Conservation (phyloP, 140 eudicot species). For the Flaveria floridana region DNA sequence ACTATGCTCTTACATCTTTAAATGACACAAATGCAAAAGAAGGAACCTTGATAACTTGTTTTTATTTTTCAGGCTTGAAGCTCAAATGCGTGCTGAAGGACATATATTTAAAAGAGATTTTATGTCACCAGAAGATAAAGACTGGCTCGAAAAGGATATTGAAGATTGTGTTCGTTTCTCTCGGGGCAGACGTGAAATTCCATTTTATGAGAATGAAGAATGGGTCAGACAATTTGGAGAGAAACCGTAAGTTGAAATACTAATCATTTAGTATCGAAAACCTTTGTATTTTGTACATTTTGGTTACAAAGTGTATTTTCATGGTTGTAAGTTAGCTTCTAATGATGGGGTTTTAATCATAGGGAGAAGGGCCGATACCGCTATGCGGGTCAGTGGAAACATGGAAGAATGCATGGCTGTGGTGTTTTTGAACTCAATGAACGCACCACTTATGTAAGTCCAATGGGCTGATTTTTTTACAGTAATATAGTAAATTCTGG, state of each 20-base stretch:
- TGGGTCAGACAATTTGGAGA: slow-evolving; percentile 66
- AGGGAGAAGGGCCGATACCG: slow-evolving; percentile 97
- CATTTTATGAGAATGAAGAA: slow-evolving; percentile 71
- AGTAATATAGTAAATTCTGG: neutral
- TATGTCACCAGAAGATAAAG: slow-evolving; percentile 82
- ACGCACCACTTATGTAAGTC: slow-evolving; percentile 66
- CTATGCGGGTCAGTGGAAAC: slow-evolving; percentile 98
- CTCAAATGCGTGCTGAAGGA: slow-evolving; percentile 84
- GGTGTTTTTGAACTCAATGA: slow-evolving; percentile 94
- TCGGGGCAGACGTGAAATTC: slow-evolving; percentile 49
- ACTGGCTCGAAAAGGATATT: slow-evolving; percentile 92
- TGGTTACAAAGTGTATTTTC: neutral
- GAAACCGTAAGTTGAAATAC: slow-evolving; percentile 67
- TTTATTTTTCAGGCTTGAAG: slow-evolving; percentile 67
- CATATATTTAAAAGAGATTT: slow-evolving; percentile 67
- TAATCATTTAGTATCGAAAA: neutral
- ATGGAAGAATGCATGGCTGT: slow-evolving; percentile 95
- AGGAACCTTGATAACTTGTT: neutral
- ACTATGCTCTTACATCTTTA: slow-evolving; percentile 17
- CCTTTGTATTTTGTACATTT: neutral
- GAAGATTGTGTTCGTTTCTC: slow-evolving; percentile 63
- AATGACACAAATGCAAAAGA: neutral
- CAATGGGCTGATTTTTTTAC: neutral
- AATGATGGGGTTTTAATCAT: slow-evolving; percentile 21
- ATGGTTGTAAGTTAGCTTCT: slow-evolving; percentile 3